Evolutionary conservation across 495 filamentous ascomycete species (phyloP).

Genomic region (Lichina pygmaea): DNA sequence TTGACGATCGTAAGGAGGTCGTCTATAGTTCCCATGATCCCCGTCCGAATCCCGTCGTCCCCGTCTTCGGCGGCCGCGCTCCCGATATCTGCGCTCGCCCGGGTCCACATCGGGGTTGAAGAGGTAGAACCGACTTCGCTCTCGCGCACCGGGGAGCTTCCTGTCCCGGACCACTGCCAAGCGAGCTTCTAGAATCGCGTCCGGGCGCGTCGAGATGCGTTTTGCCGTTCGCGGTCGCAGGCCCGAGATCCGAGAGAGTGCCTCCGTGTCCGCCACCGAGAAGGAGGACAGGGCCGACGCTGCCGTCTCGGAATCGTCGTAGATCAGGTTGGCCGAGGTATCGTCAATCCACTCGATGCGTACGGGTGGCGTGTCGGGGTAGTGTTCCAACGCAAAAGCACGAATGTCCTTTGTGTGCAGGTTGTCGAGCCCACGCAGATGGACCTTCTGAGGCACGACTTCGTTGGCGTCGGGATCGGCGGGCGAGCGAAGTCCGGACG

Average conservation of each 20-base stretch:
- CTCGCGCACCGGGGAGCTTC: conserved; percentile 49
- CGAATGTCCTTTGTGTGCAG: conserved; percentile 55
- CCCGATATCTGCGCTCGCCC: conserved; percentile 23
- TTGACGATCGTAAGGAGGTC: conserved; percentile 27
- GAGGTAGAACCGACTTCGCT: conserved; percentile 72
- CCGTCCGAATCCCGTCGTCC: conserved; percentile 7
- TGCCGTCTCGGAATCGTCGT: conserved; percentile 40
- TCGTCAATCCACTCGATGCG: conserved; percentile 90
- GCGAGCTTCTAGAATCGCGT: conserved; percentile 42
- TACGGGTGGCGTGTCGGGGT: conserved; percentile 20
- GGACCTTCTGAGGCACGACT: conserved; percentile 35
- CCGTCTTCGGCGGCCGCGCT: conserved; percentile 18
- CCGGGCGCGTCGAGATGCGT: conserved; percentile 31
- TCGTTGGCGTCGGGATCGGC: not conserved
- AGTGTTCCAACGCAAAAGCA: conserved; percentile 38
- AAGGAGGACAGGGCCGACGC: conserved; percentile 42
- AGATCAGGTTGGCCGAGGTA: conserved; percentile 64
- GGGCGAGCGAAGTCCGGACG: too few species aligned
- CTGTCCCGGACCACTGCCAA: conserved; percentile 47
- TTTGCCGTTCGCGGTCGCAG: conserved; percentile 34
- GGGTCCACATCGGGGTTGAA: conserved; percentile 75
- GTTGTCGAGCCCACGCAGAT: conserved; percentile 59
- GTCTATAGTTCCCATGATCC: conserved; percentile 30
- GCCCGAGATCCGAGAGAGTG: conserved; percentile 13
- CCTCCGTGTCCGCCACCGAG: conserved; percentile 13